These are phyloP conservation scores for Pelargonium citronellum DNA, from an alignment of 441 rosid genomes.

Conservation along the genomic window DNA sequence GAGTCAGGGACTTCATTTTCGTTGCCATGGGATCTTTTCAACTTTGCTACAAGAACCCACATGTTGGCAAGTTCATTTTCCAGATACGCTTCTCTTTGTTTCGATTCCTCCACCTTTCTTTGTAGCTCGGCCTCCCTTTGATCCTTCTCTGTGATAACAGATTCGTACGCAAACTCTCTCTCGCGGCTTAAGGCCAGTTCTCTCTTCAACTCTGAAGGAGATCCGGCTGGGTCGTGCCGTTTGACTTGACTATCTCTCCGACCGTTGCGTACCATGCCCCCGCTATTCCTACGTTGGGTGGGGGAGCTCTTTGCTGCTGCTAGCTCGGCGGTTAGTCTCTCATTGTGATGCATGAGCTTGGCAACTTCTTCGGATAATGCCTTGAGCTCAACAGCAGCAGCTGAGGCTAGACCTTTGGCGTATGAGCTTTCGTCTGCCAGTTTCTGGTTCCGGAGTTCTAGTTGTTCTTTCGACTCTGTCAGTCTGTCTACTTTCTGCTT, in stretches of 20 bases:
- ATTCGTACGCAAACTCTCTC: slow-evolving; percentile 63
- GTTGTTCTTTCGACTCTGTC: slow-evolving; percentile 53
- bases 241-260: slow-evolving; percentile 49
- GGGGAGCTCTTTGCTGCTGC: slow-evolving; percentile 51
- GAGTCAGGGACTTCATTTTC: slow-evolving; percentile 38
- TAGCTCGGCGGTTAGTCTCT: slow-evolving; percentile 58
- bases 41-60: slow-evolving; percentile 92
- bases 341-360: slow-evolving; percentile 86
- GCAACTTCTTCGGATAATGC: slow-evolving; percentile 92
- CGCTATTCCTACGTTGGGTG: slow-evolving; percentile 46
- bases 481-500: slow-evolving; percentile 48
- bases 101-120: slow-evolving; percentile 70
- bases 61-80: slow-evolving; percentile 98
- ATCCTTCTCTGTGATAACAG: slow-evolving; percentile 61
- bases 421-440: slow-evolving; percentile 88
- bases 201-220: slow-evolving; percentile 61
- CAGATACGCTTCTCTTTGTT: slow-evolving; percentile 85
- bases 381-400: slow-evolving; percentile 94
- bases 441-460: slow-evolving; percentile 60
- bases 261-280: slow-evolving; percentile 46
- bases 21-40: slow-evolving; percentile 63
- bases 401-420: slow-evolving; percentile 92
- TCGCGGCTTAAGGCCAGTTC: slow-evolving; percentile 64
- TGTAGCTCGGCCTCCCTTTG: slow-evolving; percentile 71
- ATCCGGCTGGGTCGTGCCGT: slow-evolving; percentile 52